These are phyloP conservation scores for Leccinum pellstonianum DNA, from an alignment of 768 basidiomycete genomes.

Conservation along the genomic window DNA sequence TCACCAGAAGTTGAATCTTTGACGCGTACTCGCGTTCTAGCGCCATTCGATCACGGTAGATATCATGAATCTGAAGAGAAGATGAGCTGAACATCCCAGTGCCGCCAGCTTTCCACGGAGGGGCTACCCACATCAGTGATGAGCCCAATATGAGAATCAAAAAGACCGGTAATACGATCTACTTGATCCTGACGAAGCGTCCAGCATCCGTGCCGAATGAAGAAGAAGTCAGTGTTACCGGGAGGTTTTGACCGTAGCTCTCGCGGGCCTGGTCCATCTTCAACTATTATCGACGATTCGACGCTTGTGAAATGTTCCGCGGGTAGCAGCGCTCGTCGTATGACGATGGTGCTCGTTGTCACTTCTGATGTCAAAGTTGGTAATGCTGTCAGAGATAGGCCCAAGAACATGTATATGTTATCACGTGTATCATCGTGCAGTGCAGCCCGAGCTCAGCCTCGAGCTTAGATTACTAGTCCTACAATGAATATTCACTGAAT, in stretches of 20 bases:
- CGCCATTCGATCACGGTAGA: conserved; percentile 62
- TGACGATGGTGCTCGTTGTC: not conserved
- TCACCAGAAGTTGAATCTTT: conserved; percentile 64
- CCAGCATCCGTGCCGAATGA: conserved; percentile 8
- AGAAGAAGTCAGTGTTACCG: conserved; percentile 38
- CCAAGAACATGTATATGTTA: not conserved
- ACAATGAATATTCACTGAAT: not conserved
- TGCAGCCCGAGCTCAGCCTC: no score
- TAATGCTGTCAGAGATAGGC: not conserved
- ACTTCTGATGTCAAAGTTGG: conserved; percentile 1
- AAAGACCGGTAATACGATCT: conserved; percentile 54
- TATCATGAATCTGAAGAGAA: conserved; percentile 59
- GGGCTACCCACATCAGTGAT: conserved; percentile 55
- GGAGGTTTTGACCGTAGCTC: conserved; percentile 53
- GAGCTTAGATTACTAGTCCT: no score
- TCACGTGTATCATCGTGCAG: not conserved
- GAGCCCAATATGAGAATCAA: conserved; percentile 65
- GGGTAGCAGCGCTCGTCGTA: not conserved
- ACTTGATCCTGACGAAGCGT: conserved; percentile 60
- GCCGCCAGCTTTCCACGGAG: not conserved
- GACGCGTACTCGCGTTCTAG: conserved; percentile 79
- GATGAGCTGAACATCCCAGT: conserved; percentile 1
- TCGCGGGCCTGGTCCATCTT: conserved; percentile 18
- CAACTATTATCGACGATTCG: not conserved
- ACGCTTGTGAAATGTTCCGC: not conserved